Evolutionary conservation across 768 basidiomycete genomes (phyloP), one percentile per base, ranked within the genome.

Genomic region (Psilocybe subaeruginosa): DNA sequence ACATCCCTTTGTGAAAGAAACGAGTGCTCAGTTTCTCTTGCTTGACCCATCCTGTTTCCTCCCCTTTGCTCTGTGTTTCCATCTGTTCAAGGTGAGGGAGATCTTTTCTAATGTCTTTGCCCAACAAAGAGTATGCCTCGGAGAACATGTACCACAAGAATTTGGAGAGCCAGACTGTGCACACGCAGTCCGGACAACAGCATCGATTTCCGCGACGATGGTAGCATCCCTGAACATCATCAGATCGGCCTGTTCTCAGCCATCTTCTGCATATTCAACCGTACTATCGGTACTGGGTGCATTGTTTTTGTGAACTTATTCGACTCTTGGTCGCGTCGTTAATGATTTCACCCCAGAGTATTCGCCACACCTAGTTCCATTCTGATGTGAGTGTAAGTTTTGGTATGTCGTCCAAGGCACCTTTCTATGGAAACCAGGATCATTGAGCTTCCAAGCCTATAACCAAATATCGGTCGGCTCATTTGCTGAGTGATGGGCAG

Each of bases 291-390:
- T 12, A 78, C 78, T 58, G 78, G 78, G 78, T 79, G 54, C 35
- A 74, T 69, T 14, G n/a, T 23, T 33, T 16, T 37, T 23, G 29
- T 54, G 16, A 39, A 2, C 23, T 23, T 23, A 23, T 23, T 23
- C 1, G 23, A 23, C 37, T 4, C 19, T 54, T 33, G 11, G 8
- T 45, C 9, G 23, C 31, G 2, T 45, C 14, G 8, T 7, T 37
- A 11, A 33, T 14, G 45, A 8, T 5, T 17, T 27, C 2, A 12
- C 49, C 19, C 3, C 59, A 77, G 78, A 16, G 69, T 70, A 69
- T 81, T 80, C 54, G 77, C 79, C 0, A 81, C 80, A 3, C 80
- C 80, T 0, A 74, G 76, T 63, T 68, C 72, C 3, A 79, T 81
- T 19, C 64, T 80, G 27, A 60, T 59, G 31, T 69, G 5, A 77